phyloP scores from a whole-genome alignment of 495 filamentous ascomycete species.

The Aspergillus avenaceus region DNA sequence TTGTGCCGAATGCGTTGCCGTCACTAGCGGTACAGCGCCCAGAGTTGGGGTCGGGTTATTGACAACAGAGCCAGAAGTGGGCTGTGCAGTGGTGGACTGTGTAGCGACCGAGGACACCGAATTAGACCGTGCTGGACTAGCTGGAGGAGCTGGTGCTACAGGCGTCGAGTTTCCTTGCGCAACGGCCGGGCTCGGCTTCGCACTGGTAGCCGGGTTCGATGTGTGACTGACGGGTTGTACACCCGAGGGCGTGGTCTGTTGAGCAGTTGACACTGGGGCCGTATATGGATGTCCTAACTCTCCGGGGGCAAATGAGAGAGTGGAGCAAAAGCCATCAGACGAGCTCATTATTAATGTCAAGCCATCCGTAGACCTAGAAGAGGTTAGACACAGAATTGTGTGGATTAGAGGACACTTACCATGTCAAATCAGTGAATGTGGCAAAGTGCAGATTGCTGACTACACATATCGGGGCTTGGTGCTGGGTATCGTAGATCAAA shows the following conservation, averaged over 20 bases:
- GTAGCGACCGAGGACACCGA: constrained; percentile 84
- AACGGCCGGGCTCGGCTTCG: constrained; percentile 13
- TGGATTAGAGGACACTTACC: constrained; percentile 52
- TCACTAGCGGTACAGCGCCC: constrained; percentile 68
- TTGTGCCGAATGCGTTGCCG: constrained; percentile 60
- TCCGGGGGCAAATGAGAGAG: constrained; percentile 74
- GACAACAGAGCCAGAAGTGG: constrained; percentile 38
- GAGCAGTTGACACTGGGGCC: constrained; percentile 54
- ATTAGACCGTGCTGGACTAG: constrained; percentile 76
- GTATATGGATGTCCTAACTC: constrained; percentile 87
- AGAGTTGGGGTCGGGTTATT: constrained; percentile 77
- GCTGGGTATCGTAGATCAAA: constrained; percentile 96
- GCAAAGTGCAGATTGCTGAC: constrained; percentile 97
- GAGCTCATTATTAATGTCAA: constrained; percentile 91
- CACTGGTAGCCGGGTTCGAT: constrained; percentile 24
- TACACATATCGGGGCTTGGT: constrained; percentile 84
- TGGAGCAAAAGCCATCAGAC: constrained; percentile 96
- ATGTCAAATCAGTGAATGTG: constrained; percentile 93
- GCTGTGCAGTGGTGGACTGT: constrained; percentile 36
- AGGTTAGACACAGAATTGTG: constrained; percentile 11
- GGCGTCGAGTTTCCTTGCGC: constrained; percentile 51
- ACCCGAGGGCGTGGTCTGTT: constrained; percentile 38
- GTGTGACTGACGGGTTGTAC: constrained; percentile 55
- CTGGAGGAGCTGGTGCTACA: constrained; percentile 50
- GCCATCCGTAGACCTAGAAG: constrained; percentile 81